phyloP scores from a whole-genome alignment of 2,329 filamentous ascomycete genomes.

The Elsinoe fawcettii region DNA sequence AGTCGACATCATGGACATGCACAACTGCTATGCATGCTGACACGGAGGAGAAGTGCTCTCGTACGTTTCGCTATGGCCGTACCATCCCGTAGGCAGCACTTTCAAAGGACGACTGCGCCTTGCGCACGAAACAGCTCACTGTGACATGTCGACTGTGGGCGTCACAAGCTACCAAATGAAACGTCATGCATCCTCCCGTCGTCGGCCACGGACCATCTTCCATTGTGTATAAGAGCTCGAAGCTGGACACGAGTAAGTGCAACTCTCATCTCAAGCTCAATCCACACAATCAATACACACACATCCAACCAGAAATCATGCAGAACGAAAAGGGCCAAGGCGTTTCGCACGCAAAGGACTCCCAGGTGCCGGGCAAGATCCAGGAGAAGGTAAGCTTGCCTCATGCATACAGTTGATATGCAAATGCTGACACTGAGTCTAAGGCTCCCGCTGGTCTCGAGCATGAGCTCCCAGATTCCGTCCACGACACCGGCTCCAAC shows the following conservation, averaged over 20 bases:
- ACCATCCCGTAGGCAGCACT: too few species aligned
- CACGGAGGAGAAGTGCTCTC: too few species aligned
- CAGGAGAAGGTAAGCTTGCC: constrained; percentile 30
- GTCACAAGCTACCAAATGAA: constrained; percentile 1
- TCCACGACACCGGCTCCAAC: constrained; percentile 33
- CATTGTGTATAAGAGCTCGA: neutral
- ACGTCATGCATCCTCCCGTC: neutral
- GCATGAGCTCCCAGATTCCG: constrained; percentile 33
- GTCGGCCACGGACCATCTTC: neutral
- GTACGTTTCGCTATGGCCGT: too few species aligned
- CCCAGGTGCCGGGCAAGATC: constrained; percentile 33
- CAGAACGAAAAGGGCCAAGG: constrained; percentile 33
- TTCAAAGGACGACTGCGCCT: too few species aligned
- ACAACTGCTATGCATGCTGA: neutral
- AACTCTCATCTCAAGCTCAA: neutral
- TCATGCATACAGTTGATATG: too few species aligned
- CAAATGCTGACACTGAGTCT: neutral
- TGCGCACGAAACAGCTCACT: neutral
- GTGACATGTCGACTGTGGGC: neutral
- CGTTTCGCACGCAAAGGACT: constrained; percentile 36
- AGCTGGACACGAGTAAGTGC: neutral
- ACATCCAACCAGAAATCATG: constrained; percentile 9
- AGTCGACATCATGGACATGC: neutral
- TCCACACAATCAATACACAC: neutral
- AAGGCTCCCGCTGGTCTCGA: constrained; percentile 32